Evolutionary conservation across 345 rosid species (phyloP), one percentile per base, ranked within the genome.

Genomic region (Acer saccharum): DNA sequence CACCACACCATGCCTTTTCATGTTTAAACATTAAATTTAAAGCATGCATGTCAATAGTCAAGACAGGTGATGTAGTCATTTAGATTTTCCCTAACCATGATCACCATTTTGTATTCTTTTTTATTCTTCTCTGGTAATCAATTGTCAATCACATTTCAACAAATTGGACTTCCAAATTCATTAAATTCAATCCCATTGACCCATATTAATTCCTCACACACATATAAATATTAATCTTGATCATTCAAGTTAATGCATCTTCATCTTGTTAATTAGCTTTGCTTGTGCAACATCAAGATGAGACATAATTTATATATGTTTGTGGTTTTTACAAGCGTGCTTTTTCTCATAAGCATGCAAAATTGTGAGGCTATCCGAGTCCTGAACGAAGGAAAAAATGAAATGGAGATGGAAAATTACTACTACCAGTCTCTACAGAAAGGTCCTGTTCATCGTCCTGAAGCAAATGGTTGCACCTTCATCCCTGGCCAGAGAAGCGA

Each of bases 81-180:
- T 14, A 43, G 3, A 43, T 41, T 68, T 68, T 21, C 55, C 55
- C 23, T 44, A 44, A 12, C 7, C 14, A 35, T 35, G 39, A 4
- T 35, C 39, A 35, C 39, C 6, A 35, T 35, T 35, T 4, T 35
- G 39, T 35, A 35, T 4, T 35, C 39, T 4, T 68, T 68, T 29
- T n/a, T 44, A 20, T 5, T 10, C 55, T 10, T n/a, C 21, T 20
- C 17, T 2, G 9, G 23, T 39, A 8, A 18, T 1, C 57, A 21
- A 68, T 44, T 68, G 73, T 69, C 73, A 25, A 69, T 69, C 21
- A 35, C 17, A 20, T 52, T n/a, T 48, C 35, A 7, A 7, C 61
- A 23, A 69, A 50, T 50, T 46, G 55, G 14, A 50, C 55, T 50
- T 50, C 55, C 25, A 48, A 23, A 23, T 23, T 12, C 16, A 69